These are phyloP conservation scores for Thinopyrum obtusiflorum DNA, from an alignment of 202 grass and related monocot species.

Conservation along the genomic window DNA sequence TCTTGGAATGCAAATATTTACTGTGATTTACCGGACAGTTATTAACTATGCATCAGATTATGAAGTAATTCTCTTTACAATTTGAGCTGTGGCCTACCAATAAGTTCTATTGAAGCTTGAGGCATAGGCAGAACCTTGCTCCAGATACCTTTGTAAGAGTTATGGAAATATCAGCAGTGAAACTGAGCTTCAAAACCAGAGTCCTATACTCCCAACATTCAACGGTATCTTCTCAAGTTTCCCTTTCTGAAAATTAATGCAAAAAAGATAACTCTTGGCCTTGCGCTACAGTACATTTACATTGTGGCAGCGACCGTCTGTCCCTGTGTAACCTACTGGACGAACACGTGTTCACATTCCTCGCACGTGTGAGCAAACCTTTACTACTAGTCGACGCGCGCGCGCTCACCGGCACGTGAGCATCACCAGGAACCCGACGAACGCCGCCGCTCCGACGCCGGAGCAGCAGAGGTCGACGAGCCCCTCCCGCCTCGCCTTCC, in stretches of 20 bases:
- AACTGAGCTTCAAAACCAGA: neutral
- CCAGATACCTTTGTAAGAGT: neutral
- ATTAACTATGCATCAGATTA: neutral
- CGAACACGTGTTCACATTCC: neutral
- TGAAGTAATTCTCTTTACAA: neutral
- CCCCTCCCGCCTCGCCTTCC: constrained; percentile 29
- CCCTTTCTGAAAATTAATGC: neutral
- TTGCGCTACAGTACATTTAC: neutral
- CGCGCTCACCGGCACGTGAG: constrained; percentile 28
- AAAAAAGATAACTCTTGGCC: neutral
- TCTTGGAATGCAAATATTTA: neutral
- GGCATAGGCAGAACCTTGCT: neutral
- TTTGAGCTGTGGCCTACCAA: neutral
- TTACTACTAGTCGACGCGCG: neutral
- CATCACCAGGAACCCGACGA: constrained; percentile 33
- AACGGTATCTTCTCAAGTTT: neutral
- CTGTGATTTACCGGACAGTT: neutral
- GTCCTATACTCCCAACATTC: neutral
- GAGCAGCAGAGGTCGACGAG: constrained; percentile 58
- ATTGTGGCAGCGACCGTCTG: neutral
- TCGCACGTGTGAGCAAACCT: neutral
- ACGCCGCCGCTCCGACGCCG: constrained; percentile 39
- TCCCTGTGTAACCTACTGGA: neutral
- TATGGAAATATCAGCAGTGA: neutral
- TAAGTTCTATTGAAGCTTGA: neutral